Evolutionary conservation across 2,329 filamentous ascomycete species (phyloP), one percentile per base, ranked within the genome.

Genomic region (Alternaria longipes): DNA sequence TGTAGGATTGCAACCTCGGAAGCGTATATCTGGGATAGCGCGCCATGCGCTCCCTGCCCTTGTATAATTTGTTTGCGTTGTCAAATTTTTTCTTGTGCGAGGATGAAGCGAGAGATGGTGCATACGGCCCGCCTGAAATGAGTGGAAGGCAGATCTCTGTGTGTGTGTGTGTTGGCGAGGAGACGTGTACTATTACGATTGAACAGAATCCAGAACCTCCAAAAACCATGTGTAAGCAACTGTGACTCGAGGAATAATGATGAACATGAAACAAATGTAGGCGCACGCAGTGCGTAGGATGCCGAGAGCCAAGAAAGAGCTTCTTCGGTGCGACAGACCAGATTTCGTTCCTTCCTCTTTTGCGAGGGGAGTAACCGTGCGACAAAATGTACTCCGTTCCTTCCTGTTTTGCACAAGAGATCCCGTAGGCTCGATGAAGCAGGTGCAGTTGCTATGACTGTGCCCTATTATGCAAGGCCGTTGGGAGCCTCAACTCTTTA

Each of bases 21-120:
- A 50, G 32, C 46, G 46, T 18, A 36, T 50, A 38, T 50, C 30
- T 38, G 34, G 38, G 38, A 50, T 56, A 45, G 40, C 28, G 36
- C 38, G 49, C 40, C 38, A 41, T 47, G 56, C 58, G 61, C 44
- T 53, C 46, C 51, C 50, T 55, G 44, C 41, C 12, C 36, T 51
- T 51, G 24, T 51, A 45, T 36, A 16, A 24, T 56, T 32, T 34
- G 14, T 60, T 56, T 46, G 60, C 60, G 62, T 44, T 47, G 56
- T 45, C 41, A 46, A 40, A 53, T 55, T 24, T 49, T 24, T 51
- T 59, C 46, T 36, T 63, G 50, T 66, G 62, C 52, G 65, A 55
- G 56, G 22, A 52, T 24, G 57, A 59, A 44, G 63, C 60, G 60
- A 65, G 61, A 59, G 41, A 57, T 44, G 56, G 52, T 61, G 63